Evolutionary conservation across 2,329 filamentous ascomycete species (phyloP).

Genomic region (Magnaporthiopsis rhizophila): DNA sequence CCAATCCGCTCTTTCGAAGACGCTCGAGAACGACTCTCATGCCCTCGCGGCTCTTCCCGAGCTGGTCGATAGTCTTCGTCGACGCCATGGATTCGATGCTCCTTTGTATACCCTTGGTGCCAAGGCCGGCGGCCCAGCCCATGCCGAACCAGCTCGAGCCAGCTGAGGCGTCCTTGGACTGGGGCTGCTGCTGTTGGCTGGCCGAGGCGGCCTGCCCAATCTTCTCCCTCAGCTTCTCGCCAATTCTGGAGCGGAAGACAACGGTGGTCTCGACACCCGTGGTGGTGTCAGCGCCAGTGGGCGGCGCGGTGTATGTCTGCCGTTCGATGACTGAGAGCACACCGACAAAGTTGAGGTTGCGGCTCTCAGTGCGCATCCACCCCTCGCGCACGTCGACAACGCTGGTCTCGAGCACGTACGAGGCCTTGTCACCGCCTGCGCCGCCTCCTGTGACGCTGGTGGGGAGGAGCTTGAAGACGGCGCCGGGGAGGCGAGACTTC

Average conservation of each 20-base stretch:
- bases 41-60: slow-evolving; percentile 73
- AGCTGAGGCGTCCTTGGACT: slow-evolving; percentile 26
- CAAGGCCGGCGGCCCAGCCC: slow-evolving; percentile 44
- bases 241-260: slow-evolving; percentile 63
- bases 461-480: slow-evolving; percentile 69
- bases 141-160: slow-evolving; percentile 22
- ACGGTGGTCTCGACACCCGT: slow-evolving; percentile 70
- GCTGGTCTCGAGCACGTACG: slow-evolving; percentile 73
- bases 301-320: slow-evolving; percentile 54
- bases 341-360: slow-evolving; percentile 75
- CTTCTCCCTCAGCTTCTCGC: slow-evolving; percentile 55
- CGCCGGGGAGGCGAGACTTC: slow-evolving; percentile 67
- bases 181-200: slow-evolving; percentile 16
- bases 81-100: slow-evolving; percentile 74
- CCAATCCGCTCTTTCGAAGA: slow-evolving; percentile 48
- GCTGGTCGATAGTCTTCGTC: slow-evolving; percentile 67
- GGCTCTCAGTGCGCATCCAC: slow-evolving; percentile 75
- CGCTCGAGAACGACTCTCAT: slow-evolving; percentile 77
- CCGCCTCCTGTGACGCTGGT: slow-evolving; percentile 59
- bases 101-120: slow-evolving; percentile 63
- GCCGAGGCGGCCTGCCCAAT: slow-evolving; percentile 34
- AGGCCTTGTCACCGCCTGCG: slow-evolving; percentile 58
- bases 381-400: slow-evolving; percentile 72
- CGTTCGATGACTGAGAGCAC: slow-evolving; percentile 71
- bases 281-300: slow-evolving; percentile 18